Percentiles rank a stretch among this genome's conserved stretches.
phyloP scores from a whole-genome alignment of 768 basidiomycete species.

The Leccinum aurantiacum region DNA sequence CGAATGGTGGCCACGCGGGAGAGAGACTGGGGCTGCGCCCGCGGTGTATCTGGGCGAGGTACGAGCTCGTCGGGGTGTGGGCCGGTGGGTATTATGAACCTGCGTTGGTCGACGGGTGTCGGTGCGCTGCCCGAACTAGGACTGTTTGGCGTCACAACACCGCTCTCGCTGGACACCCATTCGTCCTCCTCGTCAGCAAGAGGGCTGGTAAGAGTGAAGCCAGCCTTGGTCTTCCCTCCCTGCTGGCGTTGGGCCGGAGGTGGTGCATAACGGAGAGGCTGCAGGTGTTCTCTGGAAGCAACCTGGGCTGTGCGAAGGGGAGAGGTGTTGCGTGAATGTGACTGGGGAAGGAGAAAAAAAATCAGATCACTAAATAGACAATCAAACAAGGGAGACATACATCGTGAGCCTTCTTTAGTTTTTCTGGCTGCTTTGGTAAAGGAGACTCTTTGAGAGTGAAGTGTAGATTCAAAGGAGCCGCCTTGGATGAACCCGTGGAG shows the following conservation, averaged over 20 bases:
- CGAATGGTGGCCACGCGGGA: conserved; percentile 36
- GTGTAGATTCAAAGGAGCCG: conserved; percentile 59
- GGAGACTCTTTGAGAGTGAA: conserved; percentile 64
- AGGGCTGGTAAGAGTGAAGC: conserved; percentile 58
- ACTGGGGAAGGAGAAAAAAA: conserved; percentile 10
- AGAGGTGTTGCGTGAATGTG: conserved; percentile 26
- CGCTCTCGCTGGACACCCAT: conserved; percentile 80
- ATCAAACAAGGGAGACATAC: not conserved
- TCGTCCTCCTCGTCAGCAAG: conserved; percentile 59
- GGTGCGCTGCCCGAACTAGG: conserved; percentile 44
- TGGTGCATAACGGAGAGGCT: conserved; percentile 35
- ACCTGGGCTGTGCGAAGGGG: conserved; percentile 28
- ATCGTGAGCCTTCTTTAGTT: conserved; percentile 47
- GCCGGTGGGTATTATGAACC: conserved; percentile 7
- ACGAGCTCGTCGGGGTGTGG: conserved; percentile 18
- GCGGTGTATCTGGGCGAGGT: conserved; percentile 32
- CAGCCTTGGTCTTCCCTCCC: conserved; percentile 43
- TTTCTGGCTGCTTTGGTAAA: conserved; percentile 47
- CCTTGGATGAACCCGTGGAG: conserved; percentile 53
- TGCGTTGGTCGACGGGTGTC: conserved; percentile 33
- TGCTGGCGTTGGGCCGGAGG: conserved; percentile 31
- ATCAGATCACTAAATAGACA: conserved; percentile 18
- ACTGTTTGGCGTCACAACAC: conserved; percentile 63
- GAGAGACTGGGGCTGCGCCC: conserved; percentile 32
- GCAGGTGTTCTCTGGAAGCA: conserved; percentile 32